A percentile compares a stretch with the other conserved stretches of the same genome.
Evolutionary conservation across 2,329 filamentous ascomycete species (phyloP).

Genomic region (Ambrosiella cleistominuta): DNA sequence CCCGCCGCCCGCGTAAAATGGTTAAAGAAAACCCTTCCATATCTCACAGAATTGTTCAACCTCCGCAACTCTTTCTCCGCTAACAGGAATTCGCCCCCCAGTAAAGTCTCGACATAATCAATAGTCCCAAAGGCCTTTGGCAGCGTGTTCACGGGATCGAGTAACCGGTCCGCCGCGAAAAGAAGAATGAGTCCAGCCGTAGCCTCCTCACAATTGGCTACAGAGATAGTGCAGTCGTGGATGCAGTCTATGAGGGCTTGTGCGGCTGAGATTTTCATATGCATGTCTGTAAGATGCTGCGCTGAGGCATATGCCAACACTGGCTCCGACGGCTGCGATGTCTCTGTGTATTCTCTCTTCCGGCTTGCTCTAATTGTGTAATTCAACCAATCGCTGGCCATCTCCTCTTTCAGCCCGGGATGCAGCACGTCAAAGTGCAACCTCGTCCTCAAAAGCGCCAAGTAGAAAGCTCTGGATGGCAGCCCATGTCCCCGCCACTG

Average conservation of each 20-base stretch:
- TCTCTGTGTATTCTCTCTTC: conserved; percentile 8
- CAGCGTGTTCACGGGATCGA: not conserved
- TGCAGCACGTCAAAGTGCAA: conserved; percentile 3
- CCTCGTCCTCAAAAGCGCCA: conserved; percentile 5
- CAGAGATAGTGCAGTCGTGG: not conserved
- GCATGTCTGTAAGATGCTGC: conserved; percentile 5
- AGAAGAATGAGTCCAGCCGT: conserved; percentile 6
- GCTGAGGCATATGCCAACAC: conserved; percentile 7
- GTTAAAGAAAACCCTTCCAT: conserved; percentile 8
- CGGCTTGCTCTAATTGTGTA: conserved; percentile 5
- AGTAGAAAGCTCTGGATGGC: conserved; percentile 1
- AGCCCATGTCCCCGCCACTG: not conserved
- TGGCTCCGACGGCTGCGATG: conserved; percentile 9
- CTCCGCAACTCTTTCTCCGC: not conserved
- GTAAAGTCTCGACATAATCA: conserved; percentile 1
- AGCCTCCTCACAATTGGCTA: conserved; percentile 6
- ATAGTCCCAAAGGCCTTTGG: not conserved
- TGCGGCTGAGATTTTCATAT: conserved; percentile 2
- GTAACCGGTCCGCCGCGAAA: conserved; percentile 5
- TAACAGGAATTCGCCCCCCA: not conserved
- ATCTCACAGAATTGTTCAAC: not conserved
- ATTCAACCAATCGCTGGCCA: conserved; percentile 8
- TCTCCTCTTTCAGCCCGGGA: conserved; percentile 4
- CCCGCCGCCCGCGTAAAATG: conserved; percentile 3
- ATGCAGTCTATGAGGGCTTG: conserved; percentile 6